phyloP scores from a whole-genome alignment of 148 eudicot genomes.

The Vaccinium macrocarpon region DNA sequence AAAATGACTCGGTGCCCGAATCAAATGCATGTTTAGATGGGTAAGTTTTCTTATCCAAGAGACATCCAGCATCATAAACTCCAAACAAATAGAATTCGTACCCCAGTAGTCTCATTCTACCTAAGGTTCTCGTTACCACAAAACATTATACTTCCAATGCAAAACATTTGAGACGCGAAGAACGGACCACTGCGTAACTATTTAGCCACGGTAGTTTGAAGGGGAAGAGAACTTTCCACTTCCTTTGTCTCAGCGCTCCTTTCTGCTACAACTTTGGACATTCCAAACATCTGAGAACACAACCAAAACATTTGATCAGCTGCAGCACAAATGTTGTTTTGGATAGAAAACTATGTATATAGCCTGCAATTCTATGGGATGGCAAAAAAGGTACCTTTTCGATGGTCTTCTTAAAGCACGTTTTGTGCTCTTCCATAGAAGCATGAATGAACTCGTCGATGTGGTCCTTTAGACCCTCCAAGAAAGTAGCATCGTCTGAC shows the following conservation, averaged over 20 bases:
- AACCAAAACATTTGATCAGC: not conserved
- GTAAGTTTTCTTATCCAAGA: not conserved
- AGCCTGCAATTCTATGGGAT: not conserved
- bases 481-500: conserved; percentile 62
- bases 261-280: conserved; percentile 73
- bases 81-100: not conserved
- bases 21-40: too few relatives aligned
- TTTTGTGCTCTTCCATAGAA: conserved; percentile 88
- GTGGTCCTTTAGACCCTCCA: conserved; percentile 79
- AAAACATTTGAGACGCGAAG: not conserved
- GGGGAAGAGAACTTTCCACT: conserved; percentile 52
- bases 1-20: too few relatives aligned
- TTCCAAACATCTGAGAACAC: conserved; percentile 70
- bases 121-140: not conserved
- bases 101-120: not conserved
- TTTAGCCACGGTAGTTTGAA: conserved; percentile 44
- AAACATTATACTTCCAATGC: not conserved
- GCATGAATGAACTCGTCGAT: conserved; percentile 82
- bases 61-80: not conserved
- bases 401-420: conserved; percentile 76
- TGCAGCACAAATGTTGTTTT: not conserved
- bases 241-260: conserved; percentile 36
- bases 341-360: not conserved
- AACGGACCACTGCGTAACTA: conserved; percentile 13
- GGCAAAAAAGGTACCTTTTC: conserved; percentile 44